Evolutionary conservation across 768 basidiomycete genomes (phyloP), one percentile per base, ranked within the genome.

Genomic region (Pleurotus djamor): DNA sequence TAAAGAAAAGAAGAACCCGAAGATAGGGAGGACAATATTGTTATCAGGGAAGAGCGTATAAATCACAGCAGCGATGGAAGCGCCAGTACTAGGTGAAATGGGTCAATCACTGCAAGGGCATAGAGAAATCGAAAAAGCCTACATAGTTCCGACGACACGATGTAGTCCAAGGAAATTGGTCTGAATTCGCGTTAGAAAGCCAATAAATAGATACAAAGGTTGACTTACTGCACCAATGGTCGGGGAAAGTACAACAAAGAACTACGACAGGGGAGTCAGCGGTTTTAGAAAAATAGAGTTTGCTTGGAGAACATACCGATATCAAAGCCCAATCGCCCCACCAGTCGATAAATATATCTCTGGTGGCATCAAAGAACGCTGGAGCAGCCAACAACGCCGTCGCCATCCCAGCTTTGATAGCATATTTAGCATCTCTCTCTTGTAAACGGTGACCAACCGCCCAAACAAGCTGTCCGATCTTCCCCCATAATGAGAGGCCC

Each of bases 241-340:
- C 0, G 92, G 92, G 6, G 90, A 91, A 66, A 94, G 88, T n/a
- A 95, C 91, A n/a, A 91, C 85, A 64, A 94, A 92, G 72, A 88
- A 92, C 89, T 91, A 57, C 0, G 35, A 37, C 21, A 32, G 50
- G 28, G 44, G 33, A 58, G 41, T 43, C n/a, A 43, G 41, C n/a
- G 41, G 33, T 33, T 9, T 54, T 63, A 67, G 16, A 62, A 48
- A 34, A 54, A 47, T 17, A 13, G 9, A 6, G 28, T 52, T 9
- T 16, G 2, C 35, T 44, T 41, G 37, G 58, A 52, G 57, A 33
- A 76, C 83, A 67, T 61, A 92, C 94, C 48, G 95, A 95, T 56
- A 98, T 92, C 67, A 99, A 75, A 1, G 94, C 94, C 96, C 96
- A 99, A 74, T 98, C 94, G 37, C 96, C 96, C 65, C 87, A 83